These are phyloP conservation scores for Serendipita sp. DNA, from an alignment of 768 basidiomycete species.

Conservation along the genomic window DNA sequence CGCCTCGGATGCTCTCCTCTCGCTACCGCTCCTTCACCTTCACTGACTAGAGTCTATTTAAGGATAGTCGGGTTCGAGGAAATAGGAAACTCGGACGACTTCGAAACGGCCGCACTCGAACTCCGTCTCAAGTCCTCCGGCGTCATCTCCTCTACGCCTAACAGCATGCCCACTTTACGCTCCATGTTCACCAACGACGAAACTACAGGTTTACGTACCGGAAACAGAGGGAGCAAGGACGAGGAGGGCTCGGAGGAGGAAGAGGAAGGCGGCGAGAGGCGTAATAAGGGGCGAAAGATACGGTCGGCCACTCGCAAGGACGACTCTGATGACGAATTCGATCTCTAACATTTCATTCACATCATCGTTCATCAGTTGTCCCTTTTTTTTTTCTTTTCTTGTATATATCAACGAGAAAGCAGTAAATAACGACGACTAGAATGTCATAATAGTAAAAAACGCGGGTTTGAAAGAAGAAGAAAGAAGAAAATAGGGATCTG, in stretches of 20 bases:
- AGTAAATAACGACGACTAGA: too few relatives aligned
- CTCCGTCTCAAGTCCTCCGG: constrained; percentile 51
- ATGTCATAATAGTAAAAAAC: too few relatives aligned
- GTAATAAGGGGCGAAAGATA: background rate
- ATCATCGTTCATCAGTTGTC: too few relatives aligned
- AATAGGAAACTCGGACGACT: constrained; percentile 68
- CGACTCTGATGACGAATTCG: background rate
- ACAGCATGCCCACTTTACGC: background rate
- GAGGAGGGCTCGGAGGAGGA: background rate
- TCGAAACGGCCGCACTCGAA: constrained; percentile 70
- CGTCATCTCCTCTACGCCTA: constrained; percentile 13
- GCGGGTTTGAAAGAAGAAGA: too few relatives aligned
- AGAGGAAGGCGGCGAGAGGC: background rate
- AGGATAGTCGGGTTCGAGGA: constrained; percentile 91
- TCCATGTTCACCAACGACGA: background rate
- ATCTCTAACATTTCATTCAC: too few relatives aligned
- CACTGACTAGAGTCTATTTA: background rate
- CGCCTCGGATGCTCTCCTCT: background rate
- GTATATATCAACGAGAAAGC: too few relatives aligned
- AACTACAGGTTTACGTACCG: background rate
- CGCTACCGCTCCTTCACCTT: background rate
- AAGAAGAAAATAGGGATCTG: too few relatives aligned
- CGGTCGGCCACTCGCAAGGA: background rate
- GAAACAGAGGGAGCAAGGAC: background rate
- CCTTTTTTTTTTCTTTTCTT: too few relatives aligned